A percentile compares a stretch with the other conserved stretches of the same genome.
Conservation (phyloP, 2,329 filamentous ascomycete species). For the Berkeleyomyces basicola region DNA sequence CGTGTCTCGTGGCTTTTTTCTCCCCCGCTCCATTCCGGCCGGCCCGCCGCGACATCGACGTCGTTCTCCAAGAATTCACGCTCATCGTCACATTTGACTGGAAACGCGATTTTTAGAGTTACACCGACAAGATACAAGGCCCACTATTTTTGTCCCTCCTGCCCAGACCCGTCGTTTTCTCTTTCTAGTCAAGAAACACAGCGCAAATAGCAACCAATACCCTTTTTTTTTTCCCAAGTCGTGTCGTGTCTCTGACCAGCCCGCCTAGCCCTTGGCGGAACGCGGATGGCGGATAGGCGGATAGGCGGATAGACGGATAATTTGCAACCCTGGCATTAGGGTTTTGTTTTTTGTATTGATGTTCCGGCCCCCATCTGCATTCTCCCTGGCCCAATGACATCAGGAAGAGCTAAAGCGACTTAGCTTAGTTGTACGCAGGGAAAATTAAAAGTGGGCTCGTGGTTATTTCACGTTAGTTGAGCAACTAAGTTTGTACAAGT, state of each 20-base stretch:
- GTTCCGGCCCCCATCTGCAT: background rate
- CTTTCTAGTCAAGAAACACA: too few species aligned
- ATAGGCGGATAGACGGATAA: conserved; percentile 8
- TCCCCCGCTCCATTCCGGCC: background rate
- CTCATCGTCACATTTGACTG: too few species aligned
- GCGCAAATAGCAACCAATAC: too few species aligned
- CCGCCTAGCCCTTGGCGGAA: background rate
- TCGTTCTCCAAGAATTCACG: background rate
- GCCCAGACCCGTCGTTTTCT: too few species aligned
- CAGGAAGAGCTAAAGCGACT: background rate
- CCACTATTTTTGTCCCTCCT: too few species aligned
- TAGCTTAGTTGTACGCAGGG: too few species aligned
- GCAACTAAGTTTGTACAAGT: background rate
- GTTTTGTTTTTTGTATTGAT: background rate
- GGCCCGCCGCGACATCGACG: background rate
- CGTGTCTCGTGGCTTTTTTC: background rate
- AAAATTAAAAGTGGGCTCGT: too few species aligned
- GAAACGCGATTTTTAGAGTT: too few species aligned
- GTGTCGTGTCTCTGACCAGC: background rate
- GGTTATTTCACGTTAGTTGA: too few species aligned
- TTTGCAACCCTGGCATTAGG: background rate
- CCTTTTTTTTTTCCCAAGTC: background rate
- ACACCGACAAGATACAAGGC: too few species aligned
- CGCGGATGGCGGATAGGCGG: conserved; percentile 11
- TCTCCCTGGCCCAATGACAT: background rate